Percentiles rank a stretch among this genome's conserved stretches.
phyloP scores from a whole-genome alignment of 176 grass and related monocot genomes.

The Oryza coarctata region DNA sequence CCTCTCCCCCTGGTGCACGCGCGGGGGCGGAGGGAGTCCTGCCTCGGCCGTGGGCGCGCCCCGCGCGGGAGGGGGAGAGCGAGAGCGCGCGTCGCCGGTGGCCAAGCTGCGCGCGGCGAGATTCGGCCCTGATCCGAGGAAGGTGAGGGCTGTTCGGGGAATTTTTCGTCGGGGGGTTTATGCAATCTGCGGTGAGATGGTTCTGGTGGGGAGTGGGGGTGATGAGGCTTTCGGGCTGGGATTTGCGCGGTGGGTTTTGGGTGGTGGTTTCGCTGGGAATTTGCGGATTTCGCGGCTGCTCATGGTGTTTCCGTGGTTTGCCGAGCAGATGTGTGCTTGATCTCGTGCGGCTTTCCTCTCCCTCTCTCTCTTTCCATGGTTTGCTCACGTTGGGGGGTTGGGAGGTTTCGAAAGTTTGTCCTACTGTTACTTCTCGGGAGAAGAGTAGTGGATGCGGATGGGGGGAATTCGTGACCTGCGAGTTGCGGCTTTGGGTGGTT shows the following conservation, averaged over 20 bases:
- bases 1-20: background rate
- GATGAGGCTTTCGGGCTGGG: background rate
- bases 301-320: background rate
- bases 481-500: background rate
- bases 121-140: slow-evolving; percentile 46
- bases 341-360: background rate
- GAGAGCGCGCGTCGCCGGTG: background rate
- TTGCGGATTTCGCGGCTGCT: background rate
- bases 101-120: background rate
- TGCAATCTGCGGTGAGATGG: slow-evolving; percentile 26
- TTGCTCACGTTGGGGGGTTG: background rate
- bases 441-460: background rate
- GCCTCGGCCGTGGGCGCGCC: background rate
- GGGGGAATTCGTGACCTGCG: background rate
- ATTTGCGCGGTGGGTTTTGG: slow-evolving; percentile 1
- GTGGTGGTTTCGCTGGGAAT: background rate
- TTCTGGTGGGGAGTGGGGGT: background rate
- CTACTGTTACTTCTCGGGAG: background rate
- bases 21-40: background rate
- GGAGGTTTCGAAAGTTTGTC: background rate
- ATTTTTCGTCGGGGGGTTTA: background rate
- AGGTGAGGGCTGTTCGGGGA: background rate
- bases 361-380: background rate
- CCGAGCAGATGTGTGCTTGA: background rate
- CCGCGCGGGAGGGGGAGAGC: too few relatives aligned